A percentile compares a stretch with the other conserved stretches of the same genome.
These are phyloP conservation scores for Candida schatavii DNA, from an alignment of 805 yeast species.

Conservation along the genomic window DNA sequence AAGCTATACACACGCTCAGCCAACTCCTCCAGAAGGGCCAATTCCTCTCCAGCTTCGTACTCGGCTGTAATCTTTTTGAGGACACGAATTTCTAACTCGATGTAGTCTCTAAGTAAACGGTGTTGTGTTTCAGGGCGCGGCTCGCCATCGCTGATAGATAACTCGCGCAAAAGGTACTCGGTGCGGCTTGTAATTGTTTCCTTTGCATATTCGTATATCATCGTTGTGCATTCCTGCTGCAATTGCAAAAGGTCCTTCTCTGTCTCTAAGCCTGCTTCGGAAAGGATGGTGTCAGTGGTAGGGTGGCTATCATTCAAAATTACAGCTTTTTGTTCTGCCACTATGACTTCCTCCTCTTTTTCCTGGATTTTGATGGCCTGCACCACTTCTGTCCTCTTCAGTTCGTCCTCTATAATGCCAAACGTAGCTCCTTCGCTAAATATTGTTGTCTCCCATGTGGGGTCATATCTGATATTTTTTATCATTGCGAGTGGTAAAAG, in stretches of 20 bases:
- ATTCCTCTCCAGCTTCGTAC: slow-evolving; percentile 4
- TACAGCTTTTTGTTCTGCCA: slow-evolving; percentile 21
- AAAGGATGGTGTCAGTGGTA: slow-evolving; percentile 5
- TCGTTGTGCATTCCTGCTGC: slow-evolving; percentile 4
- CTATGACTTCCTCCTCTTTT: slow-evolving; percentile 22
- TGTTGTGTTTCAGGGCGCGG: neutral
- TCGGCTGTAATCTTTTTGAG: slow-evolving; percentile 9
- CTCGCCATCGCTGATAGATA: neutral
- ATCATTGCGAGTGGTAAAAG: slow-evolving; percentile 29
- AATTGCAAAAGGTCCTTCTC: slow-evolving; percentile 3
- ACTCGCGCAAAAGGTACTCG: neutral
- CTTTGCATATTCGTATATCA: slow-evolving; percentile 5
- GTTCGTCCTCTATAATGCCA: slow-evolving; percentile 21
- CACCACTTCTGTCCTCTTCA: slow-evolving; percentile 18
- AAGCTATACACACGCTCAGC: no score
- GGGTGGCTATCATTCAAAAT: slow-evolving; percentile 1
- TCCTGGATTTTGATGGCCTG: slow-evolving; percentile 23
- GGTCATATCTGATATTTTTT: slow-evolving; percentile 74
- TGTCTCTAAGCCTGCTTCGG: neutral
- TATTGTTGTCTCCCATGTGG: slow-evolving; percentile 31
- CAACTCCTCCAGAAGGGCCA: slow-evolving; percentile 12
- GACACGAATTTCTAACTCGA: slow-evolving; percentile 3
- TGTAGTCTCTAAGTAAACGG: slow-evolving; percentile 2
- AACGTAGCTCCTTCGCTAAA: slow-evolving; percentile 13
- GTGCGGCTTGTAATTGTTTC: neutral